phyloP scores from a whole-genome alignment of 768 basidiomycete species.

The Pleurotus tuber-regium region DNA sequence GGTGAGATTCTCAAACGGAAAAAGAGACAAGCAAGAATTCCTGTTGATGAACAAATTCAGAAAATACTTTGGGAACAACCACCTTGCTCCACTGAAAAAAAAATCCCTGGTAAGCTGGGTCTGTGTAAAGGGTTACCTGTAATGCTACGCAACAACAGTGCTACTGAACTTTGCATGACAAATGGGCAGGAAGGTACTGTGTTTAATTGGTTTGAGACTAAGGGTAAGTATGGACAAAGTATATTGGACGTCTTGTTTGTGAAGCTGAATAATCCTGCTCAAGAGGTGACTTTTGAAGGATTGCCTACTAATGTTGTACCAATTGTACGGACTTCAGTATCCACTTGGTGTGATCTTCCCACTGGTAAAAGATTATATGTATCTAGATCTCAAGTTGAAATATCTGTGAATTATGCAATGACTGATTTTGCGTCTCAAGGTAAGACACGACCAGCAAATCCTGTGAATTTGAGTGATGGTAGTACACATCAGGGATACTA shows the following conservation, averaged over 20 bases:
- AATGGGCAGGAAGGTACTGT: slow-evolving; percentile 28
- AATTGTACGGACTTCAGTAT: slow-evolving; percentile 6
- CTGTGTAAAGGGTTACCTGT: slow-evolving; percentile 29
- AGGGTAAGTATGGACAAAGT: slow-evolving; percentile 13
- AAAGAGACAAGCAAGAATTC: neutral
- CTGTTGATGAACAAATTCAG: slow-evolving; percentile 9
- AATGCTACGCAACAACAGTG: slow-evolving; percentile 24
- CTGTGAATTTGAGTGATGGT: slow-evolving; percentile 23
- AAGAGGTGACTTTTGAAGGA: slow-evolving; percentile 9
- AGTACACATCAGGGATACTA: slow-evolving; percentile 26
- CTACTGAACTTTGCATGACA: slow-evolving; percentile 29
- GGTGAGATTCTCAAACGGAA: neutral
- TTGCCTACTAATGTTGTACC: slow-evolving; percentile 16
- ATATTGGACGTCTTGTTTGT: slow-evolving; percentile 20
- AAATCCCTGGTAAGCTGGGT: slow-evolving; percentile 25
- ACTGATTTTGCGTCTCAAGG: slow-evolving; percentile 34
- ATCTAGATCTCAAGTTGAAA: slow-evolving; percentile 21
- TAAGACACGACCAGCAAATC: slow-evolving; percentile 24
- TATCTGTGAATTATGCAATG: slow-evolving; percentile 29
- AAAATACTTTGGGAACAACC: slow-evolving; percentile 19
- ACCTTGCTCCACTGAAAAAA: slow-evolving; percentile 20
- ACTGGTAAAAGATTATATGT: slow-evolving; percentile 17
- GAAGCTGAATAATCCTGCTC: slow-evolving; percentile 11
- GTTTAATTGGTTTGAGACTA: slow-evolving; percentile 20
- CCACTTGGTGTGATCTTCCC: slow-evolving; percentile 12